Evolutionary conservation across 768 basidiomycete genomes (phyloP).

Genomic region (Leccinum subtestaceum): DNA sequence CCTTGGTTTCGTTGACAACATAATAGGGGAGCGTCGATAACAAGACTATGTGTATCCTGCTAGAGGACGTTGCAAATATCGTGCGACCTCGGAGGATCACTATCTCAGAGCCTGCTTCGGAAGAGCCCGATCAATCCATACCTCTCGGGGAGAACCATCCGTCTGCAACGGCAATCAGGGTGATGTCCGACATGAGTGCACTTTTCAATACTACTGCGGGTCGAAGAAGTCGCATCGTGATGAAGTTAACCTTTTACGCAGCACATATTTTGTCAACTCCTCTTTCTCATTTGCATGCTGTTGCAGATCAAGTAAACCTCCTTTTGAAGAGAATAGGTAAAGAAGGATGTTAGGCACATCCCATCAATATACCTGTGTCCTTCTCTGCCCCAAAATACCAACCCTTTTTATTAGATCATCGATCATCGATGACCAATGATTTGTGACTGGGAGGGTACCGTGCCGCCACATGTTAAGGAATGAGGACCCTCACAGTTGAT

Average conservation of each 20-base stretch:
- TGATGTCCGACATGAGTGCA: constrained; percentile 24
- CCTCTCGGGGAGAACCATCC: constrained; percentile 14
- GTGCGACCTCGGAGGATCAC: constrained; percentile 44
- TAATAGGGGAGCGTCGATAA: constrained; percentile 35
- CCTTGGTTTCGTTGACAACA: constrained; percentile 8
- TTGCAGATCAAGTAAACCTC: constrained; percentile 42
- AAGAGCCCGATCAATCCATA: not conserved
- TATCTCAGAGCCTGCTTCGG: not conserved
- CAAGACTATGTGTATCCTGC: constrained; percentile 48
- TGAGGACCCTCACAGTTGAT: constrained; percentile 29
- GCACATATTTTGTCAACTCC: constrained; percentile 58
- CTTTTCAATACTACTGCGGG: constrained; percentile 18
- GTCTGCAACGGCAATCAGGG: constrained; percentile 18
- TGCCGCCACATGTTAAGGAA: not conserved
- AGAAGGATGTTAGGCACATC: constrained; percentile 10
- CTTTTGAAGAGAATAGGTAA: constrained; percentile 26
- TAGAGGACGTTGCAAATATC: constrained; percentile 53
- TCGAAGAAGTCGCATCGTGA: constrained; percentile 38
- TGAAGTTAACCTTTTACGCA: constrained; percentile 70
- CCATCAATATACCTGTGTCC: not conserved
- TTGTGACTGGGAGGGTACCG: constrained; percentile 25
- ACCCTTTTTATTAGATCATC: not conserved
- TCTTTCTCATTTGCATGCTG: constrained; percentile 34
- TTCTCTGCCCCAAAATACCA: not conserved
- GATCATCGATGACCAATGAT: not conserved